Percentiles rank a stretch among this genome's conserved stretches.
These are phyloP conservation scores for Thuidium tamariscinum DNA, from an alignment of 225 moss, liverwort and hornwort genomes.

Conservation along the genomic window DNA sequence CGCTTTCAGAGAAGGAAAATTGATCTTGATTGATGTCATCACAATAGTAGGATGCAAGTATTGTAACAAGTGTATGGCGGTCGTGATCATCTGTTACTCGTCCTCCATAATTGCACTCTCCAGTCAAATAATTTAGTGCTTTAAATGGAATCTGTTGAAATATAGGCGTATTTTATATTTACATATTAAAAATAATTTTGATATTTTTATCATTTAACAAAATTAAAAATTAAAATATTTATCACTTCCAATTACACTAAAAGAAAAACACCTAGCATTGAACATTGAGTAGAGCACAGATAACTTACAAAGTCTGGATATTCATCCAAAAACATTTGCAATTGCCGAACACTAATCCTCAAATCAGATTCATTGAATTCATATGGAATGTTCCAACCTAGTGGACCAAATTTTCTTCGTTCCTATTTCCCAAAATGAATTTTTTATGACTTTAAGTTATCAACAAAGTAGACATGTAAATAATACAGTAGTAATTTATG, in stretches of 20 bases:
- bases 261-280: neutral
- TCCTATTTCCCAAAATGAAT: neutral
- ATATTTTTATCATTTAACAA: neutral
- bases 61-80: constrained; percentile 72
- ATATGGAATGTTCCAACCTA: constrained; percentile 91
- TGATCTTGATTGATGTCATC: constrained; percentile 22
- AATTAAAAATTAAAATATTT: neutral
- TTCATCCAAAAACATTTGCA: constrained; percentile 78
- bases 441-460: rapidly evolving
- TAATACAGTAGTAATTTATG: neutral
- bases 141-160: constrained; percentile 53
- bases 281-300: too few relatives aligned
- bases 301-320: constrained; percentile 45
- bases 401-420: constrained; percentile 68
- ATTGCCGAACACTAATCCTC: constrained; percentile 66
- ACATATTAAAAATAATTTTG: neutral
- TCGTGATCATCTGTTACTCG: constrained; percentile 90
- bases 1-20: constrained; percentile 76
- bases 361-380: constrained; percentile 92
- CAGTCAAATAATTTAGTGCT: constrained; percentile 72
- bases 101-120: constrained; percentile 93
- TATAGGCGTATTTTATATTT: too few relatives aligned
- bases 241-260: too few relatives aligned
- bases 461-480: too few relatives aligned
- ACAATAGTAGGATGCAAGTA: constrained; percentile 58